phyloP scores from a whole-genome alignment of 495 filamentous ascomycete genomes.

The Penicillium alfredii region DNA sequence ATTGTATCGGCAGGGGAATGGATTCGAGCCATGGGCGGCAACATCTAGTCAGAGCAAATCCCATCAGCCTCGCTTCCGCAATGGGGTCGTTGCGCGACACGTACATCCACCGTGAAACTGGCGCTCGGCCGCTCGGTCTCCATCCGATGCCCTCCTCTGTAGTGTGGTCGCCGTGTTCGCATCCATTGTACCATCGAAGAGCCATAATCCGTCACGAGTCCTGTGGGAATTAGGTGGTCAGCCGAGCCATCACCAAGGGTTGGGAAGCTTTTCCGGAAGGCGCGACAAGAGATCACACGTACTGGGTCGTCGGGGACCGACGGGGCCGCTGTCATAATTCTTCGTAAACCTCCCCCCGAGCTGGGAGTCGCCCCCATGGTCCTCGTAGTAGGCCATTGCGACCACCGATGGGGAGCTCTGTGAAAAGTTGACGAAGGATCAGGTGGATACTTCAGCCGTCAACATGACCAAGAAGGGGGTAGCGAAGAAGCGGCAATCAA shows the following conservation, averaged over 20 bases:
- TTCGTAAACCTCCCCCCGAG: slow-evolving; percentile 29
- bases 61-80: slow-evolving; percentile 1
- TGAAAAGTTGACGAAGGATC: too few species aligned
- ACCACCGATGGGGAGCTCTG: neutral
- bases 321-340: slow-evolving; percentile 33
- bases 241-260: slow-evolving; percentile 2
- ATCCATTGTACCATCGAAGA: slow-evolving; percentile 91
- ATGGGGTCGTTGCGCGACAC: slow-evolving; percentile 22
- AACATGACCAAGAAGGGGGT: too few species aligned
- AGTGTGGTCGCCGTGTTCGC: slow-evolving; percentile 73
- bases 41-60: slow-evolving; percentile 56
- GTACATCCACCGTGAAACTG: slow-evolving; percentile 84
- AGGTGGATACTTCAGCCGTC: too few species aligned
- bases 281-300: slow-evolving; percentile 14
- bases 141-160: slow-evolving; percentile 57
- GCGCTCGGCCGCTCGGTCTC: slow-evolving; percentile 79
- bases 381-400: slow-evolving; percentile 41
- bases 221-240: slow-evolving; percentile 14
- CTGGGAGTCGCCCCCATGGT: slow-evolving; percentile 33
- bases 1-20: slow-evolving; percentile 74
- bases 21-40: slow-evolving; percentile 71
- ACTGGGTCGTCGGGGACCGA: slow-evolving; percentile 41
- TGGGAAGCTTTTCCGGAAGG: too few species aligned
- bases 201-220: slow-evolving; percentile 90
- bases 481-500: too few species aligned